Conservation (phyloP, 2,329 filamentous ascomycete species). For the Talaromyces albobiverticillius region DNA sequence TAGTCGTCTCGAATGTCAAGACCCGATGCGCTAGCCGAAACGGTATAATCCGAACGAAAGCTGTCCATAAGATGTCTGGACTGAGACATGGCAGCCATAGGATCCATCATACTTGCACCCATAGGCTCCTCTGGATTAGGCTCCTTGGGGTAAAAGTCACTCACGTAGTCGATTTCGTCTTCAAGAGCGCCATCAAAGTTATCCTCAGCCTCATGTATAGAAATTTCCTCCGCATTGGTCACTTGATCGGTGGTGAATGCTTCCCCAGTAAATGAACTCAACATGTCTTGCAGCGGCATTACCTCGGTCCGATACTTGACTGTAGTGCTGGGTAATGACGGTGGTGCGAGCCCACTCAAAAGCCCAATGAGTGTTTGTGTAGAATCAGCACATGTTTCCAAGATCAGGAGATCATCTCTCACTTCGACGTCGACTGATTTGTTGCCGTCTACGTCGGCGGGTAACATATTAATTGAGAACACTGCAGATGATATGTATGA, state of each 20-base stretch:
- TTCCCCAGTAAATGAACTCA: conserved; percentile 86
- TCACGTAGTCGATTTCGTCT: conserved; percentile 51
- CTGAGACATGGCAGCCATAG: conserved; percentile 34
- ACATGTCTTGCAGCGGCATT: conserved; percentile 80
- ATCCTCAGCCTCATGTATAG: conserved; percentile 45
- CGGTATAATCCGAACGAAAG: conserved; percentile 53
- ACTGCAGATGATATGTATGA: conserved; percentile 83
- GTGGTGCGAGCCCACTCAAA: conserved; percentile 76
- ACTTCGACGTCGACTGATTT: conserved; percentile 76
- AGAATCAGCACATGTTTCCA: conserved; percentile 96
- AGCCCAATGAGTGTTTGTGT: conserved; percentile 85
- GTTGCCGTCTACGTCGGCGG: conserved; percentile 55
- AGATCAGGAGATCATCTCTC: conserved; percentile 77
- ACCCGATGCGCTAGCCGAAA: conserved; percentile 57
- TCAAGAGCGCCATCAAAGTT: conserved; percentile 38
- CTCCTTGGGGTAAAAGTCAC: conserved; percentile 53
- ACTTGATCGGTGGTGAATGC: conserved; percentile 57
- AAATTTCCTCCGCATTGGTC: conserved; percentile 24
- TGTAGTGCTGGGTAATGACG: conserved; percentile 75
- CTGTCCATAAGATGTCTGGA: conserved; percentile 46
- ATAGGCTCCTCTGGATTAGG: conserved; percentile 40
- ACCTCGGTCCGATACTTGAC: conserved; percentile 84
- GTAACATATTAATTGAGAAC: conserved; percentile 60
- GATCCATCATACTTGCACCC: conserved; percentile 40
- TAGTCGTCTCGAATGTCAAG: conserved; percentile 75